Evolutionary conservation across 495 filamentous ascomycete species (phyloP), one percentile per base, ranked within the genome.

Genomic region (Penicillium coffeae): DNA sequence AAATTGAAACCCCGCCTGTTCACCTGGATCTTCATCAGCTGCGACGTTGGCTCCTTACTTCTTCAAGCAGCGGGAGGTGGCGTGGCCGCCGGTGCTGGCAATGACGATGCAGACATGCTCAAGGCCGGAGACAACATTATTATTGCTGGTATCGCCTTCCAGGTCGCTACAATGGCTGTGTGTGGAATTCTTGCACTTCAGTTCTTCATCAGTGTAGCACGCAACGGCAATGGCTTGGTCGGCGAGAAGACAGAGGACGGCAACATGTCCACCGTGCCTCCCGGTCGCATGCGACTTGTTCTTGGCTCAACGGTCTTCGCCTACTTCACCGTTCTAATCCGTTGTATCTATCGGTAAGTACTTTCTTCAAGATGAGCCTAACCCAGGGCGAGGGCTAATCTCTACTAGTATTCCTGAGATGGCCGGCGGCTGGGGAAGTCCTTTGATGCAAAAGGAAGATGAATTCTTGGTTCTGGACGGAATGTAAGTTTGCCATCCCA

Each of bases 71-170:
- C 80, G 9, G 84, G 84, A 39, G 84, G 83, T 45, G 77, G 74
- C 21, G 72, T 86, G 40, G 83, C 83, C 6, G 64, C 66, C 1
- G 62, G 59, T 1, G 66, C 66, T 21, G 62, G 58, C 0, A 58
- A 62, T 3, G 32, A 19, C 0, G 43, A 67, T 15, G 21, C 42
- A 32, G 21, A 37, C 0, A 42, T 65, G 45, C 48, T 63, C 10
- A 54, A 59, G 64, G 70, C 39, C 49, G 71, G 51, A 41, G 83
- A 87, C 63, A 60, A 85, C 54, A 77, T 84, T 45, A 87, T 87
- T 57, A 82, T 90, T 40, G 76, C 83, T 8, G 85, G 86, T 58
- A 85, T 90, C 51, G 71, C 78, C 6, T 78, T 83, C 63, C 86
- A 90, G 73, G 84, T 85, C 25, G 72, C 69, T 5, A 86, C 85